These are phyloP conservation scores for Rhizopogon salebrosus DNA, from an alignment of 768 basidiomycete species.

Conservation along the genomic window DNA sequence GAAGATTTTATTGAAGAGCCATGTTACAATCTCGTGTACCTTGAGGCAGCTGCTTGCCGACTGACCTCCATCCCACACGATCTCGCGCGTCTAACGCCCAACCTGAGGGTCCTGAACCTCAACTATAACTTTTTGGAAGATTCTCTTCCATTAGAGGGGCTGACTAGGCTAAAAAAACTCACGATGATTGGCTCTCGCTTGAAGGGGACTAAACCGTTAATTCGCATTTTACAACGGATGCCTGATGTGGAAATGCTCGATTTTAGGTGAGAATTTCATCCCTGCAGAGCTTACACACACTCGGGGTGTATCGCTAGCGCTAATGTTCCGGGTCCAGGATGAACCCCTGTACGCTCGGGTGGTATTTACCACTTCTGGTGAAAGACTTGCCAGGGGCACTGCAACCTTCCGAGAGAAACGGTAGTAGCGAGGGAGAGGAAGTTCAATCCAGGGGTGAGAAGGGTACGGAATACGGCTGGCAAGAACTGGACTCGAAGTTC, in stretches of 20 bases:
- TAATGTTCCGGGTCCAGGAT: constrained; percentile 44
- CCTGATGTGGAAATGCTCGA: constrained; percentile 85
- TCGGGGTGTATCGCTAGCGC: neutral
- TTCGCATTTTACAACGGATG: constrained; percentile 67
- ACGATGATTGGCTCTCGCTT: constrained; percentile 83
- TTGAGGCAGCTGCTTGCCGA: constrained; percentile 88
- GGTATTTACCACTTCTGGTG: constrained; percentile 88
- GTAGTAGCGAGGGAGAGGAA: constrained; percentile 21
- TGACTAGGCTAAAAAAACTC: constrained; percentile 75
- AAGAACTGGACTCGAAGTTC: constrained; percentile 79
- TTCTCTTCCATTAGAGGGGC: constrained; percentile 58
- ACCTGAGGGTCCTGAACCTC: constrained; percentile 86
- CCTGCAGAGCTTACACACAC: neutral
- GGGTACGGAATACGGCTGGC: constrained; percentile 45
- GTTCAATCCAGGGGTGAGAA: constrained; percentile 26
- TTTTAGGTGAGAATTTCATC: constrained; percentile 59
- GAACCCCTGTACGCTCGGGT: constrained; percentile 96
- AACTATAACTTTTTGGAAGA: constrained; percentile 96
- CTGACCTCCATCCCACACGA: constrained; percentile 68
- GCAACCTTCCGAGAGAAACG: constrained; percentile 48
- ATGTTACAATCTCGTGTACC: constrained; percentile 86
- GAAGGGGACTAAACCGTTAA: constrained; percentile 66
- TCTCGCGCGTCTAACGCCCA: constrained; percentile 66
- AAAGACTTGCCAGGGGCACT: constrained; percentile 61
- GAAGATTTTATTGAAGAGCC: constrained; percentile 59